Evolutionary conservation across 148 eudicot genomes (phyloP).

Genomic region (Amaranthus hypochondriacus): DNA sequence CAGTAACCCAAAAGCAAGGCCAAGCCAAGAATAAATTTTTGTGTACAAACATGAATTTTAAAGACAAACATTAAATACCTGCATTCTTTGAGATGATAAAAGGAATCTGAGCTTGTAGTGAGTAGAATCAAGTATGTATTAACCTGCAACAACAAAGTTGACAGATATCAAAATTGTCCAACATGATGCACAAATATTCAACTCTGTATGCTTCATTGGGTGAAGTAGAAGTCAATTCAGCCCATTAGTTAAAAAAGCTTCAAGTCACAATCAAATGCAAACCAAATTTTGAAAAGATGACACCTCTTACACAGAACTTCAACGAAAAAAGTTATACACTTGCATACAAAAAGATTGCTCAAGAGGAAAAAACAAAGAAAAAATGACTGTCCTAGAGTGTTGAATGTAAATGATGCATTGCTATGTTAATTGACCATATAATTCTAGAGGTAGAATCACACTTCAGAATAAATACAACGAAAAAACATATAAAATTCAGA

Average conservation of each 20-base stretch:
- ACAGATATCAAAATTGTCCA: background rate
- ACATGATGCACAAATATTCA: constrained; percentile 1
- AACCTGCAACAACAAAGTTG: constrained; percentile 43
- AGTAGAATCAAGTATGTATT: constrained; percentile 89
- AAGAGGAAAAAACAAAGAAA: too few species aligned
- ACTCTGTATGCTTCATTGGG: background rate
- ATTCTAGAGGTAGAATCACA: constrained; percentile 2
- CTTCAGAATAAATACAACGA: background rate
- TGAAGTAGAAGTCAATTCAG: background rate
- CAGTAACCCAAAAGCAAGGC: constrained; percentile 2
- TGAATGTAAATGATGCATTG: too few species aligned
- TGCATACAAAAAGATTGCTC: too few species aligned
- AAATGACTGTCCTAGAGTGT: too few species aligned
- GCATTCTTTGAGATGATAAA: constrained; percentile 91
- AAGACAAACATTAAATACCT: constrained; percentile 47
- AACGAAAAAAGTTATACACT: too few species aligned
- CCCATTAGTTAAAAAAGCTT: background rate
- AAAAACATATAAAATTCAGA: background rate
- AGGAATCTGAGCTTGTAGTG: constrained; percentile 88
- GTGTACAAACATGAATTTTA: background rate
- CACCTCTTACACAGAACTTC: background rate
- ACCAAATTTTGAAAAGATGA: background rate
- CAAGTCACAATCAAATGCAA: background rate
- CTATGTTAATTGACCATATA: too few species aligned
- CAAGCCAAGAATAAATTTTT: background rate